Base-by-base conservation (phyloP, 306 rosid species). In the Glycine latifolia region DNA sequence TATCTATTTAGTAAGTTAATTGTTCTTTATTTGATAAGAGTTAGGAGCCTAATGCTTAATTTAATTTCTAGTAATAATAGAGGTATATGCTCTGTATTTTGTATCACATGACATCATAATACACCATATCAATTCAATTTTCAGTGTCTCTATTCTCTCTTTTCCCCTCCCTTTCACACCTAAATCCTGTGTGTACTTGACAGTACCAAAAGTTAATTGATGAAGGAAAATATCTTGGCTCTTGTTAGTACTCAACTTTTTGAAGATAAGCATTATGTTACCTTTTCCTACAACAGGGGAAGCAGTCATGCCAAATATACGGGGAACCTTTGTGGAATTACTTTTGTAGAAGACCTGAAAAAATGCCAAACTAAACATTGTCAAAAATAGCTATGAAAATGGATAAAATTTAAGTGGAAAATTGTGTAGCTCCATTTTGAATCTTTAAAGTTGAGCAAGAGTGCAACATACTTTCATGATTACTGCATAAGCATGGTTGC, bases 241-340 rank as follows among this genome's bases (percentile, higher is more conserved):
- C 73, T 46, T 37, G 56, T 80, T 6, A 50, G 37, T 8, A 48
- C 76, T 62, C 70, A 81, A 12, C 35, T 46, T 63, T 69, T 46
- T n/a, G 41, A 73, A 76, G 62, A 85, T 67, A 74, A 33, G 16
- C 35, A 20, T 41, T 26, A 26, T 26, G 1, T 26, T 84, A 95
- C 99, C 98, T 91, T 91, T 95, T 73, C 99, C 98, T n/a, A 93
- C 91, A 82, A 95, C 89, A 47, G 98, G 99, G 84, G 98, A 95
- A 46, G 99, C 99, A 50, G 99, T 95, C 99, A 95, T 95, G 89
- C 99, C 98, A 85, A 95, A 95, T 86, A 95, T 87, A 60, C 99
- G 93, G 56, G 99, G 99, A 70, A 72, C 83, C 77, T 91, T 95
- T 56, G 70, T 46, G 49, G 58, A 84, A 72, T 81, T 74, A 13